phyloP scores from a whole-genome alignment of 2,329 filamentous ascomycete genomes.

The Bimuria novae-zelandiae region DNA sequence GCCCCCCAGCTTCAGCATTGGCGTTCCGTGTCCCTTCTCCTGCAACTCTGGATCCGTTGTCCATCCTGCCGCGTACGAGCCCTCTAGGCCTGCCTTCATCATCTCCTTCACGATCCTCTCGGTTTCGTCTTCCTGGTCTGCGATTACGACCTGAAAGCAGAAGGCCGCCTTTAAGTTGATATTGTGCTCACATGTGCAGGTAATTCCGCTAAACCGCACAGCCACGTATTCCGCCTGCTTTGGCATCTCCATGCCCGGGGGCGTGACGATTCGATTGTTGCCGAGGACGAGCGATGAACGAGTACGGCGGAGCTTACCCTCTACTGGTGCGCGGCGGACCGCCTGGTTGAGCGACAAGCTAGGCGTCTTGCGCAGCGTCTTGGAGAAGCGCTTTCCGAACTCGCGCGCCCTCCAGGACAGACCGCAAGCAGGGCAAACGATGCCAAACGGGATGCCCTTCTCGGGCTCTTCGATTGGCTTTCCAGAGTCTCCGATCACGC shows the following conservation, averaged over 20 bases:
- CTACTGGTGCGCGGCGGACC: neutral
- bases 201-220: conserved; percentile 26
- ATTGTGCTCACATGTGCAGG: conserved; percentile 25
- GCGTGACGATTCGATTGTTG: conserved; percentile 5
- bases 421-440: conserved; percentile 31
- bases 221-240: conserved; percentile 22
- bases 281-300: conserved; percentile 15
- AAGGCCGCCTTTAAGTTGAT: conserved; percentile 19
- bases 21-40: conserved; percentile 23
- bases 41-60: conserved; percentile 18
- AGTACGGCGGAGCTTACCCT: conserved; percentile 14
- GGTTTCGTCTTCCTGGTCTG: no score
- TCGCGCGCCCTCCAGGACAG: conserved; percentile 26
- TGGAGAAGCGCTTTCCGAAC: conserved; percentile 11
- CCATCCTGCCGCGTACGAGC: conserved; percentile 7
- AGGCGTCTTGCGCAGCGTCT: conserved; percentile 19
- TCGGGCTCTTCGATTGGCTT: neutral
- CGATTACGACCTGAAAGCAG: conserved; percentile 27
- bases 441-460: conserved; percentile 24
- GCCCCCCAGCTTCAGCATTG: conserved; percentile 18
- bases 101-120: no score
- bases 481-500: no score
- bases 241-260: conserved; percentile 8
- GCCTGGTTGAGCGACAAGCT: conserved; percentile 13
- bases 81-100: no score